Conservation (phyloP, 805 yeast genomes). For the Henningerozyma blattae region DNA sequence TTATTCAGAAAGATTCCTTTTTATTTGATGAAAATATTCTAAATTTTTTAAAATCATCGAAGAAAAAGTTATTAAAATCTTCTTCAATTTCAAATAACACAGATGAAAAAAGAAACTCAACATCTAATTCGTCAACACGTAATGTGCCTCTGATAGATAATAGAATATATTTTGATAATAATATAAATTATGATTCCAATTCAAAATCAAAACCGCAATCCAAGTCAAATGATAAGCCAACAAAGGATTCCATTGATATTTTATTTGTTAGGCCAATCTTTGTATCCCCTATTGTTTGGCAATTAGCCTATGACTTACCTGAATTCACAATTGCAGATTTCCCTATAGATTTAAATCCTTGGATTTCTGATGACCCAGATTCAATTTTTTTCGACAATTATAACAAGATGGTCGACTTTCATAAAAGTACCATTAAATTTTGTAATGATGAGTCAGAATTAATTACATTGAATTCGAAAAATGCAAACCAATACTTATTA, state of each 20-base stretch:
- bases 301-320: conserved; percentile 24
- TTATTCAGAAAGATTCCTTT: conserved; percentile 16
- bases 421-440: conserved; percentile 4
- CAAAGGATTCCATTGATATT: not conserved
- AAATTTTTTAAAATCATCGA: not conserved
- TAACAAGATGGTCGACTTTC: not conserved
- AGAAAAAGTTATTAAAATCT: not conserved
- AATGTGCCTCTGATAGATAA: not conserved
- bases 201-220: too few species aligned
- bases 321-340: conserved; percentile 19
- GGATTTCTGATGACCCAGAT: conserved; percentile 4
- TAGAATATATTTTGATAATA: not conserved
- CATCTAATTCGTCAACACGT: too few species aligned
- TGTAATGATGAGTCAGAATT: conserved; percentile 7
- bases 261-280: not conserved
- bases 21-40: conserved; percentile 7
- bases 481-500: conserved; percentile 7
- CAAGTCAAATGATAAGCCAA: too few species aligned
- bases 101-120: too few species aligned
- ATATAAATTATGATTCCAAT: not conserved
- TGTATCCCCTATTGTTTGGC: conserved; percentile 14
- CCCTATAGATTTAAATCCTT: conserved; percentile 14
- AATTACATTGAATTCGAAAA: conserved; percentile 4
- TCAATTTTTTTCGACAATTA: not conserved
- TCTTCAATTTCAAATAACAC: too few species aligned